Percentiles rank a stretch among this genome's conserved stretches.
These are phyloP conservation scores for Orbilia ellipsospora DNA, from an alignment of 2,329 filamentous ascomycete genomes.

Conservation along the genomic window DNA sequence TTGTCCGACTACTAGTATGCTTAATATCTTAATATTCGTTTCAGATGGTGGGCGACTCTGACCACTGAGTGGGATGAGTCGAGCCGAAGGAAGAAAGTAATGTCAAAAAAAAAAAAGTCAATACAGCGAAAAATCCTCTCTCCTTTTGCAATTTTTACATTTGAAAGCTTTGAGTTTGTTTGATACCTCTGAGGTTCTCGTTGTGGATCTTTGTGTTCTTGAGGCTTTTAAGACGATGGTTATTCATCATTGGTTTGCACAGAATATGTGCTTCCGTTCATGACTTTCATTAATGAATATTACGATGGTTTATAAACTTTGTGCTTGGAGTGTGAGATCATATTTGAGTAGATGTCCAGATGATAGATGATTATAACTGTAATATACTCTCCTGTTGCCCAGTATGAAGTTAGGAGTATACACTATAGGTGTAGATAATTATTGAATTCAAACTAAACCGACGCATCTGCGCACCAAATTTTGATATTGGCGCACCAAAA, in stretches of 20 bases:
- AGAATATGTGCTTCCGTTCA: constrained; percentile 28
- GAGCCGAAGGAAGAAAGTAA: neutral
- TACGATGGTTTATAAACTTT: neutral
- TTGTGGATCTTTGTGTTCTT: too few relatives aligned
- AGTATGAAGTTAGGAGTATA: too few relatives aligned
- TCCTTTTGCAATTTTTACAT: neutral
- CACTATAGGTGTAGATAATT: too few relatives aligned
- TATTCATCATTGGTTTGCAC: neutral
- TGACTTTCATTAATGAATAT: constrained; percentile 50
- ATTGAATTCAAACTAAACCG: too few relatives aligned
- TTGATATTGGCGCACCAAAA: too few relatives aligned
- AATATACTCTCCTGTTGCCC: too few relatives aligned
- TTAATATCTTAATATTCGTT: constrained; percentile 47
- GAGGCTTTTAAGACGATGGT: too few relatives aligned
- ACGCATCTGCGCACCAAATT: too few relatives aligned
- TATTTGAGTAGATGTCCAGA: neutral
- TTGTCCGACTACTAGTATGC: neutral
- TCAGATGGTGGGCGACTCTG: constrained; percentile 13
- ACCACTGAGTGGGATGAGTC: neutral
- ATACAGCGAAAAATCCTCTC: constrained; percentile 12
- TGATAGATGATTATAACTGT: too few relatives aligned
- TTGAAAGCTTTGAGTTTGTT: neutral
- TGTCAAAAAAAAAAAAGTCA: constrained; percentile 3
- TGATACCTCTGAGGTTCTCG: too few relatives aligned
- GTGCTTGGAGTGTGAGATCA: neutral